Evolutionary conservation across 108 stramenopile genomes (phyloP).

Genomic region (Pseudonitzschia multiseries): DNA sequence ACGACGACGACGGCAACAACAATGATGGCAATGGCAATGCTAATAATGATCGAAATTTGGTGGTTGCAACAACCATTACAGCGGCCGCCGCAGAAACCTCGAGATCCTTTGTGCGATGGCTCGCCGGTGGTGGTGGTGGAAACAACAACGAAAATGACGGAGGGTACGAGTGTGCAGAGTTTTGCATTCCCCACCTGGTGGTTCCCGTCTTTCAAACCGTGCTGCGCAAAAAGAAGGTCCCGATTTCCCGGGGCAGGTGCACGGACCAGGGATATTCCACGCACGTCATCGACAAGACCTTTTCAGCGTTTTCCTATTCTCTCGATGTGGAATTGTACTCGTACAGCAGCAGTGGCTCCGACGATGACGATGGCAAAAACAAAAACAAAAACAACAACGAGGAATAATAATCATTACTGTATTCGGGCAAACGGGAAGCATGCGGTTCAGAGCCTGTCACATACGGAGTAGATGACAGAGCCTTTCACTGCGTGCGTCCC

Average conservation of each 20-base stretch:
- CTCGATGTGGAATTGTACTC: conserved; percentile 41
- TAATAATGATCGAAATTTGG: conserved; percentile 16
- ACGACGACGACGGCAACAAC: background rate
- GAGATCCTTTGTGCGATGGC: conserved; percentile 7
- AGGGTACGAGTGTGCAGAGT: conserved; percentile 44
- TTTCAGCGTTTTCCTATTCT: conserved; percentile 37
- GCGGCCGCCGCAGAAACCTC: background rate
- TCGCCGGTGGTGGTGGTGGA: conserved; percentile 23
- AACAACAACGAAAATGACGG: conserved; percentile 14
- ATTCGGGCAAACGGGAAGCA: too few relatives aligned
- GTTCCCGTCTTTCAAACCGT: conserved; percentile 33
- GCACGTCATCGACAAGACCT: conserved; percentile 52
- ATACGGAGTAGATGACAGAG: too few relatives aligned
- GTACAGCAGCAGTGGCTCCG: conserved; percentile 14
- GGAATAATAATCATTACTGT: too few relatives aligned
- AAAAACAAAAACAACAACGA: too few relatives aligned
- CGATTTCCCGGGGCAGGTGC: conserved; percentile 37
- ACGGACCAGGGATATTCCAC: conserved; percentile 43
- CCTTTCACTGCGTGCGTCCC: too few relatives aligned
- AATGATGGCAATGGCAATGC: conserved; percentile 11
- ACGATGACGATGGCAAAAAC: background rate
- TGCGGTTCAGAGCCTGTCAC: too few relatives aligned
- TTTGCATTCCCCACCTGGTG: conserved; percentile 52
- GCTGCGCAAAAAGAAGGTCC: conserved; percentile 7
- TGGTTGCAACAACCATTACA: too few relatives aligned